Base-by-base conservation (phyloP, 441 rosid species). In the Populus hybrid region DNA sequence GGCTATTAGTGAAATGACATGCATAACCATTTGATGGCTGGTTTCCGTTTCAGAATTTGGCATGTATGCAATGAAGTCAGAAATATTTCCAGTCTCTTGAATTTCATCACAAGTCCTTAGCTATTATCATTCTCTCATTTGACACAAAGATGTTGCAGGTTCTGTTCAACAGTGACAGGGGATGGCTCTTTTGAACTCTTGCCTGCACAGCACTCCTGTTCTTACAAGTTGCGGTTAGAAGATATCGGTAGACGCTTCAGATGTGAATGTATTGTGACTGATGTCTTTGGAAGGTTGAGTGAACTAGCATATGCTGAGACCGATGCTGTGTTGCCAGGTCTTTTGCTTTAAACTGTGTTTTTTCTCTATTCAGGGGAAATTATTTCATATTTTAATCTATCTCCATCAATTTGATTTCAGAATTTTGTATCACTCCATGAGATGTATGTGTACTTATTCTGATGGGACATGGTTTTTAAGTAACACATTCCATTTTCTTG, bases 261-360 rank as follows among this genome's bases (percentile, higher is more conserved):
- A 90, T 94, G 99, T 84, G 97, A 95, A 91, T 95, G 99, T 83
- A 80, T 91, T 59, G 97, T 95, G 85, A 88, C 83, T 59, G 99
- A 95, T 83, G 92, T 92, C 73, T 95, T 92, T 83, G 98, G 98
- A 86, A 93, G 99, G 91, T 91, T 93, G 79, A 92, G 95, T 83
- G 94, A 90, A 82, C 95, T 89, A 69, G 91, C 86, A 36, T 91
- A 85, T 84, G 92, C 93, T 38, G 93, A 88, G 86, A 94, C 97
- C 70, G 79, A 82, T 81, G 85, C 97, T 69, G 77, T 94, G 76
- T 85, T 88, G 80, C 97, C 97, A 91, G 99, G 99, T 94, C 32
- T 30, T 30, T 30, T 30, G 67, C 9, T 69, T 16, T 16, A 66
- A 42, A 24, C 66, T 34, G 24, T 68, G 69, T 10, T 69, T 35